These are phyloP conservation scores for Tylopilus plumbeoviolaceoides DNA, from an alignment of 768 basidiomycete species.

Conservation along the genomic window DNA sequence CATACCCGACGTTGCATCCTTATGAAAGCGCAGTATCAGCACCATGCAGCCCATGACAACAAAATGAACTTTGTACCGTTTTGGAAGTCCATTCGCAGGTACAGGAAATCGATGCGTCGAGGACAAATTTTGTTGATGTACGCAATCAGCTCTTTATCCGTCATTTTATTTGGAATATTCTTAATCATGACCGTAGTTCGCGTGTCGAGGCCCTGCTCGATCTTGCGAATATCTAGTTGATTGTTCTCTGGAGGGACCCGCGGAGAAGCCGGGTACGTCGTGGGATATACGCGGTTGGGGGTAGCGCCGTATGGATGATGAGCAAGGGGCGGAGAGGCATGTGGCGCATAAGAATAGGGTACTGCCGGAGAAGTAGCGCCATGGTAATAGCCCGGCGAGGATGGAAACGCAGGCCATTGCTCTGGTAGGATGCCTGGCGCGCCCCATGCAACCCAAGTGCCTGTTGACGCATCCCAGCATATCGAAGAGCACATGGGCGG, in stretches of 20 bases:
- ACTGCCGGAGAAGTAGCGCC: constrained; percentile 18
- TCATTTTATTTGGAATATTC: constrained; percentile 93
- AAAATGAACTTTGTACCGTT: constrained; percentile 48
- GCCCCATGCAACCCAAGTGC: constrained; percentile 30
- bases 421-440: constrained; percentile 24
- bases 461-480: constrained; percentile 28
- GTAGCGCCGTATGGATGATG: constrained; percentile 18
- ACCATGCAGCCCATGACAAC: neutral
- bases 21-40: constrained; percentile 2
- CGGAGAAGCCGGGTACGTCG: constrained; percentile 26
- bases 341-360: constrained; percentile 29
- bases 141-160: constrained; percentile 61
- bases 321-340: constrained; percentile 19
- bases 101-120: constrained; percentile 81
- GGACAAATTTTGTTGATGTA: constrained; percentile 72
- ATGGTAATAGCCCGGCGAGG: constrained; percentile 27
- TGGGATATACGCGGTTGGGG: constrained; percentile 19
- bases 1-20: constrained; percentile 80
- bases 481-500: constrained; percentile 25
- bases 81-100: constrained; percentile 81
- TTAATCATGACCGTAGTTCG: constrained; percentile 88
- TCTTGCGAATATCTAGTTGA: constrained; percentile 61
- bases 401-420: constrained; percentile 29
- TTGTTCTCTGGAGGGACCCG: constrained; percentile 41
- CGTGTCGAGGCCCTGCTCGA: constrained; percentile 75